Conservation (phyloP, 192 early-diverging fungal genomes). For the Coemansia sp. region DNA sequence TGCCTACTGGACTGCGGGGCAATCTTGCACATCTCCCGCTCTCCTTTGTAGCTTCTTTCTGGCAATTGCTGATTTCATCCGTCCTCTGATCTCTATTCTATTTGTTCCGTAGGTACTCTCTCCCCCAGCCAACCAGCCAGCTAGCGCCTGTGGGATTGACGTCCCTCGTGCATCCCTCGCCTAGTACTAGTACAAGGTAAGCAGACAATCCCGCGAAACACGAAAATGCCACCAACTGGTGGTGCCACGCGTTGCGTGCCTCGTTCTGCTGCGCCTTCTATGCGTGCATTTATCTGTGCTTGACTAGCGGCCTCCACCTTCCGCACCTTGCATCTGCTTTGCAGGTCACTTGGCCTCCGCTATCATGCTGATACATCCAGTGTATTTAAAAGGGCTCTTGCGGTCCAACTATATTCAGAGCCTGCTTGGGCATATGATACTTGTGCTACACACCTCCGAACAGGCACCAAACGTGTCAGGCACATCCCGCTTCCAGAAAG, state of each 20-base stretch:
- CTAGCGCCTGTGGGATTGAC: background rate
- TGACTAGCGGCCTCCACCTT: background rate
- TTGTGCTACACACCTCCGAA: background rate
- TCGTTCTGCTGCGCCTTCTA: constrained; percentile 12
- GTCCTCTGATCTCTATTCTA: background rate
- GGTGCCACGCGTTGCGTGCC: constrained; percentile 11
- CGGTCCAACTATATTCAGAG: background rate
- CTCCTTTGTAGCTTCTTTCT: constrained; percentile 7
- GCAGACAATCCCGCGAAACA: constrained; percentile 25
- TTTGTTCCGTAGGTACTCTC: background rate
- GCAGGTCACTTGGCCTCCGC: constrained; percentile 9
- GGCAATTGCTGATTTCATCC: constrained; percentile 6
- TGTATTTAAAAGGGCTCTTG: background rate
- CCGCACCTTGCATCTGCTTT: constrained; percentile 8
- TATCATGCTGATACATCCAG: background rate
- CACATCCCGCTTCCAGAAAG: background rate
- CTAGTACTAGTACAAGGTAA: constrained; percentile 12
- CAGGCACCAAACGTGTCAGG: background rate
- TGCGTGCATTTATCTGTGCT: background rate
- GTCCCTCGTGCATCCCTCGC: constrained; percentile 5
- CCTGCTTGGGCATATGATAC: background rate
- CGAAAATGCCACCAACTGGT: constrained; percentile 42
- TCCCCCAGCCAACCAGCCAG: background rate
- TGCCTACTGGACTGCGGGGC: background rate
- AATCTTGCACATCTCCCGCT: background rate